These are phyloP conservation scores for Xylaria longipes DNA, from an alignment of 495 filamentous ascomycete species.

Conservation along the genomic window DNA sequence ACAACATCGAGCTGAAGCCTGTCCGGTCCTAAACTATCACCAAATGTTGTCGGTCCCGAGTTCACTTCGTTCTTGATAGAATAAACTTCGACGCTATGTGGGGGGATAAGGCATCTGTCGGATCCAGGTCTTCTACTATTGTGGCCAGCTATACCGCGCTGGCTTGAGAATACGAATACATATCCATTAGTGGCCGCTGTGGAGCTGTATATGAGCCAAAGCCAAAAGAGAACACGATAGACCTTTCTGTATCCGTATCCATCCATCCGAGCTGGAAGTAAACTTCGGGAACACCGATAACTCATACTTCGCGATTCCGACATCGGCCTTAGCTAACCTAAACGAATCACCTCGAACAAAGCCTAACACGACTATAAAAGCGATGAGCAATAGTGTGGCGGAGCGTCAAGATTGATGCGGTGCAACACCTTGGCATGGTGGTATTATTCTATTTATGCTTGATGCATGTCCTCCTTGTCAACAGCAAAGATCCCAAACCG, in stretches of 20 bases:
- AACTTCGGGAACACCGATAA: neutral
- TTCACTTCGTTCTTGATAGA: too few species aligned
- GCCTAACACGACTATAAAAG: neutral
- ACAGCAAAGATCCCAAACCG: conserved; percentile 16
- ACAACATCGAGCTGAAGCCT: too few species aligned
- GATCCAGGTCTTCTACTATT: neutral
- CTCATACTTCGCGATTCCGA: neutral
- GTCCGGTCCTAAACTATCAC: too few species aligned
- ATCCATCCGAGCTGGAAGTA: too few species aligned
- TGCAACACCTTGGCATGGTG: neutral
- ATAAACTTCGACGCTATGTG: too few species aligned
- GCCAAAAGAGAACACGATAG: too few species aligned
- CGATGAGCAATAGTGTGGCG: neutral
- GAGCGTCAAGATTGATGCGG: neutral
- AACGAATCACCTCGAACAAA: neutral
- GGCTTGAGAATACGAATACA: neutral
- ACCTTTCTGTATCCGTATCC: too few species aligned
- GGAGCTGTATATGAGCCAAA: neutral
- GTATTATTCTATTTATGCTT: neutral
- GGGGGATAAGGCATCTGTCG: too few species aligned
- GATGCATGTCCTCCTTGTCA: neutral
- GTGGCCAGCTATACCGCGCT: neutral
- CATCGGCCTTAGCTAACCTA: neutral
- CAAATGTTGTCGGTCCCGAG: too few species aligned
- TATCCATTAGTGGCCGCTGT: neutral